Evolutionary conservation across 768 basidiomycete genomes (phyloP), one percentile per base, ranked within the genome.

Genomic region (Tubosaeta brunneosetosa): DNA sequence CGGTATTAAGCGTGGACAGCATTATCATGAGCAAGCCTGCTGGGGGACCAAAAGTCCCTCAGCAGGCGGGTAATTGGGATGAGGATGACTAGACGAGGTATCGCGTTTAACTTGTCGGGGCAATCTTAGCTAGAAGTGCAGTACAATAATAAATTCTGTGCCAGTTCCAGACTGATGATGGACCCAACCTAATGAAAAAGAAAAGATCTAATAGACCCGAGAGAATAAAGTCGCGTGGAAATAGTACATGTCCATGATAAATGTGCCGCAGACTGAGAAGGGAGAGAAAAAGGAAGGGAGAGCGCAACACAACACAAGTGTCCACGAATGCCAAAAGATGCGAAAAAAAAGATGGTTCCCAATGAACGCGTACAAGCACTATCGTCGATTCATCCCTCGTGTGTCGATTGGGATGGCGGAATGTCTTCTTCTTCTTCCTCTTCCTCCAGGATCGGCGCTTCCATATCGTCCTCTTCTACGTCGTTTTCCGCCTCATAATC

Each of bases 1-100:
- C 91, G 0, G 90, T 97, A 29, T 81, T 99, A 50, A 88, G 87
- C 56, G 97, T 99, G 7, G 97, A 99, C 72, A 92, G 90, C 64
- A 97, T 98, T 67, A 97, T 97, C 74, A 93, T 94, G 83, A 91
- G 88, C 73, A 92, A 91, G 66, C 88, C 88, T n/a, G 88, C 90
- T 0, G 89, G 90, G 29, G 89, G 90, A 45, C 90, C 89, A 44
- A 92, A 91, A 67, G 75, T 92, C 45, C 90, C 90, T 49, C 89
- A 93, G 64, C 91, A 92, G 67, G 77, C 86, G 36, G 84, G 88
- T 6, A 89, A 90, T 66, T 92, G 90, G 90, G 91, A 92, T 58
- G 86, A 85, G 25, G 89, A 67, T 31, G 66, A 91, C 67, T 74
- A 70, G 61, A 51, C 42, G 27, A 40, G 22, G 49, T 44, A 54